Evolutionary conservation across 176 grass and related monocot species (phyloP), one percentile per base, ranked within the genome.

Genomic region (Aegilops tauschii): DNA sequence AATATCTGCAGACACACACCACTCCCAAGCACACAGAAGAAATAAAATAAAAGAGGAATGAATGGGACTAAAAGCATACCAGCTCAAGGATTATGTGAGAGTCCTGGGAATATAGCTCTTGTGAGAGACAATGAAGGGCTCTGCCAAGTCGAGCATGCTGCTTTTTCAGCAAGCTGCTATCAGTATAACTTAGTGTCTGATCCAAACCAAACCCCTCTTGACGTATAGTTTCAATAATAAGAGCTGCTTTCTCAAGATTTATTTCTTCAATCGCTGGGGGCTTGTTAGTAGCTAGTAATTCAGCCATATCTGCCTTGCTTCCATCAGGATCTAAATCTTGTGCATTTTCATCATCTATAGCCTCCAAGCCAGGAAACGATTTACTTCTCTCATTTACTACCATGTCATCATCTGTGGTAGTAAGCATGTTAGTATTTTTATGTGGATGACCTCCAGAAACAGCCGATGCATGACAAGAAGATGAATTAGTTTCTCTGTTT

Each of bases 111-210:
- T 98, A 98, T 80, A 98, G 68, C 76, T 98, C 93, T 79, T 98
- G 93, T 12, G 95, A 98, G 35, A 98, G 89, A 84, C 89, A 98
- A 86, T 95, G 93, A 40, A 98, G 83, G 85, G 95, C 95, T 90
- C 95, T 95, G 77, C 95, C 95, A 93, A 95, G 95, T 30, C 93
- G 89, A 86, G 91, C 95, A 88, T 98, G 95, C 76, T 98, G 95
- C 77, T 98, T 98, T 64, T 89, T 88, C 85, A 98, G 89, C 83
- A 98, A 89, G 66, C 65, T 86, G 90, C 71, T 88, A 54, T 95
- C 95, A 74, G 70, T 77, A 71, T 78, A 80, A 83, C 69, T 88
- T 80, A 90, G 70, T 71, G 77, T 88, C 52, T 86, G 66, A 82
- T 93, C 91, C 18, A 98, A 85, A 92, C 95, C 95, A 95, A 98